Percentiles rank a stretch among this genome's conserved stretches.
phyloP scores from a whole-genome alignment of 2,329 filamentous ascomycete genomes.

The Phaeosphaeriaceae sp. region DNA sequence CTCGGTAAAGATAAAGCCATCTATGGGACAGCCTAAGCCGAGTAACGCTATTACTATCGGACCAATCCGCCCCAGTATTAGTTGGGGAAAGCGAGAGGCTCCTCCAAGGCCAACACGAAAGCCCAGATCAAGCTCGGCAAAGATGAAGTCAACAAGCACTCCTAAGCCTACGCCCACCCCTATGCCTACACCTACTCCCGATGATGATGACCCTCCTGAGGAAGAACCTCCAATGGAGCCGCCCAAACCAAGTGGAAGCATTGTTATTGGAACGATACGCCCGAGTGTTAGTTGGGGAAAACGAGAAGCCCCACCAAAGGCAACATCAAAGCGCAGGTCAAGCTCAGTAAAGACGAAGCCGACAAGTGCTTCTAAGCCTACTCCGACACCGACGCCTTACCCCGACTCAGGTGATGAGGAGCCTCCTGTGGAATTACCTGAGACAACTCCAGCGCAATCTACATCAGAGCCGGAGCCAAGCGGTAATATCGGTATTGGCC shows the following conservation, averaged over 20 bases:
- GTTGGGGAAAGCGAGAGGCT: neutral
- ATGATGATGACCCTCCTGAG: neutral
- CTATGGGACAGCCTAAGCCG: too few relatives aligned
- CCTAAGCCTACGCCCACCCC: slow-evolving; percentile 11
- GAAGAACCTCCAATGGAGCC: too few relatives aligned
- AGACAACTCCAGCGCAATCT: slow-evolving; percentile 1
- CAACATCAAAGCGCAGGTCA: slow-evolving; percentile 5
- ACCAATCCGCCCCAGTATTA: too few relatives aligned
- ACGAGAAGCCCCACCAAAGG: too few relatives aligned
- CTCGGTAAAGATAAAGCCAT: too few relatives aligned
- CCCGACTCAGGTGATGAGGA: neutral
- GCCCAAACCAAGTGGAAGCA: slow-evolving; percentile 8
- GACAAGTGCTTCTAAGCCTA: too few relatives aligned
- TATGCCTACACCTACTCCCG: slow-evolving; percentile 4
- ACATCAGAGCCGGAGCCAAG: slow-evolving; percentile 7
- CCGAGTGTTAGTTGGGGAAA: neutral
- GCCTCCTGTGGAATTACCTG: too few relatives aligned
- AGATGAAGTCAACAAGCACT: slow-evolving; percentile 8
- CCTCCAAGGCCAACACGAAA: slow-evolving; percentile 5
- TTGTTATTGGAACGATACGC: slow-evolving; percentile 15
- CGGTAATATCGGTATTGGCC: slow-evolving; percentile 17
- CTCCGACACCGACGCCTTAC: too few relatives aligned
- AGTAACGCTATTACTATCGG: too few relatives aligned
- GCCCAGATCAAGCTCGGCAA: slow-evolving; percentile 3
- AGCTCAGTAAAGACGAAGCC: too few relatives aligned